Percentiles rank a stretch among this genome's conserved stretches.
Evolutionary conservation across 805 yeast species (phyloP).

Genomic region (Torulaspora microellipsoides): DNA sequence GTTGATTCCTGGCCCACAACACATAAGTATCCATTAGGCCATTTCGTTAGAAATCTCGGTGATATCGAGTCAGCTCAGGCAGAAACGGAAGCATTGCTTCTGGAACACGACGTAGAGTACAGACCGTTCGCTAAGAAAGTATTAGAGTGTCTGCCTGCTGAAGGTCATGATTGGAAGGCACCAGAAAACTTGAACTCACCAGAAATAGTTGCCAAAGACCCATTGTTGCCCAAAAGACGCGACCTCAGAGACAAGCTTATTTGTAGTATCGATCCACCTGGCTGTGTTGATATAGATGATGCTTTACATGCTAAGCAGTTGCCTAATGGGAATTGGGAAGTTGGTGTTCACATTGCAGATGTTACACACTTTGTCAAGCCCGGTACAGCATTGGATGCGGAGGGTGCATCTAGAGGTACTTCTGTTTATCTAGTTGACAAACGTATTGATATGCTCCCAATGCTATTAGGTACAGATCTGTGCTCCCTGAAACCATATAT

Average conservation of each 20-base stretch:
- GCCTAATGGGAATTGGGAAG: conserved; percentile 93
- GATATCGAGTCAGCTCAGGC: conserved; percentile 88
- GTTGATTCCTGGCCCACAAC: conserved; percentile 88
- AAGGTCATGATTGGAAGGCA: conserved; percentile 91
- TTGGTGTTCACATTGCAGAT: conserved; percentile 99
- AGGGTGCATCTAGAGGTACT: conserved; percentile 96
- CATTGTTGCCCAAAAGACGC: conserved; percentile 52
- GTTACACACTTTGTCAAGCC: conserved; percentile 97
- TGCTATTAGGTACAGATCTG: conserved; percentile 88
- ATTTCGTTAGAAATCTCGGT: conserved; percentile 85
- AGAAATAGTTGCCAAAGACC: conserved; percentile 48
- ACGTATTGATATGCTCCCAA: conserved; percentile 97
- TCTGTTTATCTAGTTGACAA: conserved; percentile 96
- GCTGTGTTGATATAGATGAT: conserved; percentile 98
- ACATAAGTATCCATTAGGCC: conserved; percentile 89
- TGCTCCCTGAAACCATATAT: conserved; percentile 95
- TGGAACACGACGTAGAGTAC: conserved; percentile 96
- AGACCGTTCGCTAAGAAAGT: conserved; percentile 93
- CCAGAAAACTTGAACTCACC: conserved; percentile 59
- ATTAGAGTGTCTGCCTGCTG: conserved; percentile 83
- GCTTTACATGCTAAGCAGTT: conserved; percentile 83
- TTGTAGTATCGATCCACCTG: conserved; percentile 96
- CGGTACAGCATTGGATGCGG: conserved; percentile 84
- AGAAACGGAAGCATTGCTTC: conserved; percentile 87
- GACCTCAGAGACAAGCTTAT: conserved; percentile 87